Percentiles rank a stretch among this genome's conserved stretches.
Evolutionary conservation across 805 yeast genomes (phyloP).

Genomic region (Schwanniomyces yamadae): DNA sequence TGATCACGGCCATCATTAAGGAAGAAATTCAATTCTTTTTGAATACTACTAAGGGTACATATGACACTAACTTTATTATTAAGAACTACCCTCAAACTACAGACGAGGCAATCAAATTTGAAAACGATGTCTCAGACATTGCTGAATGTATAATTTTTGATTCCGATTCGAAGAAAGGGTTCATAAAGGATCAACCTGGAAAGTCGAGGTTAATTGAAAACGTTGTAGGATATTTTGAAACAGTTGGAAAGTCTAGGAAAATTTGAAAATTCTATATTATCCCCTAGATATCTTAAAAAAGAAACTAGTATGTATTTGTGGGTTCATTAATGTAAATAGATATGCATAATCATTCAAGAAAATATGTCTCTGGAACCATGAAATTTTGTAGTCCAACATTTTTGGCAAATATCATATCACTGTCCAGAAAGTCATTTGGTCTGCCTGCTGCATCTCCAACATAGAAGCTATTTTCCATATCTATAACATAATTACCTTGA

Average conservation of each 20-base stretch:
- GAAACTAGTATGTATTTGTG: neutral
- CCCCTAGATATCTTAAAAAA: too few species aligned
- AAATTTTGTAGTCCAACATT: slow-evolving; percentile 51
- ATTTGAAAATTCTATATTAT: too few species aligned
- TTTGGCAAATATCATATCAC: slow-evolving; percentile 71
- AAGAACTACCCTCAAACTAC: slow-evolving; percentile 60
- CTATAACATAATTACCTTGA: slow-evolving; percentile 26
- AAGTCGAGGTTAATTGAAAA: slow-evolving; percentile 38
- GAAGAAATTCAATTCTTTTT: slow-evolving; percentile 32
- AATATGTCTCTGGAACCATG: slow-evolving; percentile 69
- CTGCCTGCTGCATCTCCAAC: slow-evolving; percentile 99
- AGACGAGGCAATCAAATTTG: slow-evolving; percentile 69
- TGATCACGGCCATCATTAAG: slow-evolving; percentile 50
- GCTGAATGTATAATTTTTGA: slow-evolving; percentile 38
- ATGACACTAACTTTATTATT: slow-evolving; percentile 49
- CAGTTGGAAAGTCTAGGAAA: slow-evolving; percentile 51
- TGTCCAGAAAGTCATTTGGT: slow-evolving; percentile 70
- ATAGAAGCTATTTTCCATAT: slow-evolving; percentile 50
- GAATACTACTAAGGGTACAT: slow-evolving; percentile 37
- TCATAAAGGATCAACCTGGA: slow-evolving; percentile 14
- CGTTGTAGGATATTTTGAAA: slow-evolving; percentile 61
- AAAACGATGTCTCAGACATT: slow-evolving; percentile 60
- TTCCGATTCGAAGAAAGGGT: slow-evolving; percentile 26
- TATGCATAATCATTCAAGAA: slow-evolving; percentile 18
- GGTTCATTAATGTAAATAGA: neutral